Evolutionary conservation across 2,329 filamentous ascomycete species (phyloP), one percentile per base, ranked within the genome.

Genomic region (Neobulgaria alba): DNA sequence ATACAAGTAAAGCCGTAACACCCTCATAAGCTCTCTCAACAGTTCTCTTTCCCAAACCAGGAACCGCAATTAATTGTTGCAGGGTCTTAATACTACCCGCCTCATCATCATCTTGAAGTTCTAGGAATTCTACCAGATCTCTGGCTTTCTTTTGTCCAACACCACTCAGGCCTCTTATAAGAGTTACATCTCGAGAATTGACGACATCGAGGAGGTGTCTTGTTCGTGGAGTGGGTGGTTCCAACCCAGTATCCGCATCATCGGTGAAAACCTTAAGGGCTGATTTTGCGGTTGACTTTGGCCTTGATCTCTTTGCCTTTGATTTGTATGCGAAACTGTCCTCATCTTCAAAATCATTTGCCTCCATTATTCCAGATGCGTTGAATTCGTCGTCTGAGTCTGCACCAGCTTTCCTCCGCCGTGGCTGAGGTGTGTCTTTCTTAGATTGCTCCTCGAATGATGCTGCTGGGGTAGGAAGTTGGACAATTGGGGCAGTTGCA

Each of bases 81-180:
- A 80, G 52, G 14, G 60, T 70, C 49, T 62, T 63, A 26, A 79
- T 67, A 16, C 55, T 55, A 1, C 62, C 61, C 3, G 60, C 63
- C 4, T 65, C 65, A 7, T 63, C 63, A 5, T 60, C 63, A 7
- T 56, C 58, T 21, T 68, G 61, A 15, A 67, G 53, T 33, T 70
- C 68, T n/a, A 79, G 57, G 47, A 71, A 71, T 36, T 75, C 71
- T 4, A 79, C 68, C 23, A 79, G 58, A 48, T 78, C 75, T 31
- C 67, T 64, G 0, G 83, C 83, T 59, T 80, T 83, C 65, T 86
- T 87, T 1, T 76, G 69, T 0, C 83, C 84, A 9, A 88, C 79
- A 2, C 83, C 83, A 29, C 77, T 77, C 1, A 88, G 67, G 3
- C 74, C 64, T 53, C 73, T 74, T 60, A 88, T 87, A 56, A 74